These are phyloP conservation scores for Talaromyces stipitatus DNA, from an alignment of 495 filamentous ascomycete genomes.

Conservation along the genomic window DNA sequence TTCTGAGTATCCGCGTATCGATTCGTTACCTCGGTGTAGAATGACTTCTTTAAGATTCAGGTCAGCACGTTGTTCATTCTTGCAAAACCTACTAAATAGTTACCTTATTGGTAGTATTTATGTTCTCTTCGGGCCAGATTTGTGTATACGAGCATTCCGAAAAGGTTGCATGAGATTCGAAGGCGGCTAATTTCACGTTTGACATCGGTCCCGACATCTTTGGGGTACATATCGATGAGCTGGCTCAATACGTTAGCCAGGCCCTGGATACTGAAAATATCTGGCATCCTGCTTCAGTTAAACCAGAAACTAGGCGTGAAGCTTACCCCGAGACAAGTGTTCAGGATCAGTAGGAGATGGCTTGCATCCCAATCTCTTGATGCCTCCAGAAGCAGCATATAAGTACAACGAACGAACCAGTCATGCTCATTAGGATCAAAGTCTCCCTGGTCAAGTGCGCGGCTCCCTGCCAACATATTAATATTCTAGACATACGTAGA, in stretches of 20 bases:
- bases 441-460: slow-evolving; percentile 16
- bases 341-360: slow-evolving; percentile 47
- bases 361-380: slow-evolving; percentile 46
- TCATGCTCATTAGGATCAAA: slow-evolving; percentile 59
- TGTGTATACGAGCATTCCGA: slow-evolving; percentile 51
- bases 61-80: too few relatives aligned
- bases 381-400: slow-evolving; percentile 62
- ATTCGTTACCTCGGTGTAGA: not conserved
- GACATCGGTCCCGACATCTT: slow-evolving; percentile 32
- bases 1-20: not conserved
- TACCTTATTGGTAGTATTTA: slow-evolving; percentile 47
- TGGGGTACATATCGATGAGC: slow-evolving; percentile 54
- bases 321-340: slow-evolving; percentile 44
- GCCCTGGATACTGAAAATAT: not conserved
- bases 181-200: slow-evolving; percentile 47
- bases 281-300: too few relatives aligned
- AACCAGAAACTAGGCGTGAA: not conserved
- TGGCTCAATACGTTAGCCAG: slow-evolving; percentile 11
- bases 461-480: slow-evolving; percentile 26
- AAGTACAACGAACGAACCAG: slow-evolving; percentile 75
- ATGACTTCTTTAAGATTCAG: not conserved
- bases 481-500: slow-evolving; percentile 10
- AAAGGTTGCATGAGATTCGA: slow-evolving; percentile 60
- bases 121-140: slow-evolving; percentile 59
- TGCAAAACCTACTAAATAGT: too few relatives aligned